Base-by-base conservation (phyloP, 208 protist genomes). In the Vickermania spadyakhi region DNA sequence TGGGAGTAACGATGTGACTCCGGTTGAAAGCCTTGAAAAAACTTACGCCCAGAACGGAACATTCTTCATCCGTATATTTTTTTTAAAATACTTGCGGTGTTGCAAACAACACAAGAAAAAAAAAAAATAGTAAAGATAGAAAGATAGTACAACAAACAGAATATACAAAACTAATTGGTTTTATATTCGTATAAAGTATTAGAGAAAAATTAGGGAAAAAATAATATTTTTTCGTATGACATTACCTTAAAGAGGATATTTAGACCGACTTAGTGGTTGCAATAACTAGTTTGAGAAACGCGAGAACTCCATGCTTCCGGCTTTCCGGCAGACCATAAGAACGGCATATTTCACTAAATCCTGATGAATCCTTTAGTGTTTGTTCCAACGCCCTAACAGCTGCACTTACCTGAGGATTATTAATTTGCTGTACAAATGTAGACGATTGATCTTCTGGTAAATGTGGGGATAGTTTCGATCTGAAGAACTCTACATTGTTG, bases 1-100 rank as follows among this genome's bases (percentile, higher is more conserved):
- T 90, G 76, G 7, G 84, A 62, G 56, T 94, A 93, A 3, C 86
- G 72, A 68, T 93, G 86, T 42, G 83, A 52, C 49, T 93, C 86
- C 14, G 81, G 81, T 49, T 86, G 72, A 13, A 78, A 58, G 7
- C 79, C 71, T 45, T 86, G 79, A 66, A 53, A 52, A 52, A 36
- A 2, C 49, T 23, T 51, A 26, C 5, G 45, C 27, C 25, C 31
- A 5, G 52, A 68, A 56, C 60, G 52, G 42, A 52, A 64, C 11
- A 81, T 52, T 56, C n/a, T 14, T 28, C 41, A 18, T 18, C 13
- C 51, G 13, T 55, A 11, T 55, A 18, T 3, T 64, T 45, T 2
- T 4, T 27, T 58, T 4, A 28, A 21, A 26, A 64, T 45, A 2
- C 52, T n/a, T 0, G 28, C 52, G 14, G 52, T 66, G 55, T n/a